Conservation (phyloP, 2,329 filamentous ascomycete species). For the Corynespora cassiicola region DNA sequence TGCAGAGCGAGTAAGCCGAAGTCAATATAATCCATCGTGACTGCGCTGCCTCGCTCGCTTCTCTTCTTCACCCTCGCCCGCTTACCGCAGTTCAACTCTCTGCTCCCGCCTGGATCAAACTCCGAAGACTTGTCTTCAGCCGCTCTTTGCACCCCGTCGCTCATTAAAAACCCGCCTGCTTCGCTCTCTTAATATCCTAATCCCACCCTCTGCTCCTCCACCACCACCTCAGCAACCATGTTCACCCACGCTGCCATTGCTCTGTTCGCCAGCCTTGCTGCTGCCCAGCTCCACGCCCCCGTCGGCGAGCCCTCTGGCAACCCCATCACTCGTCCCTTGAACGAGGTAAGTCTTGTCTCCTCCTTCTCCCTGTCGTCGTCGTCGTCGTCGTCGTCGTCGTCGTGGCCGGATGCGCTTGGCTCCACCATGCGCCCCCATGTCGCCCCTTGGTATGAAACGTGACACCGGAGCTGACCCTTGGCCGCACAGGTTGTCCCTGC, state of each 20-base stretch:
- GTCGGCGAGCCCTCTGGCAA: slow-evolving; percentile 55
- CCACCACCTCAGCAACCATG: slow-evolving; percentile 34
- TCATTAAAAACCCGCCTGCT: slow-evolving; percentile 22
- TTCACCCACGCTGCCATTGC: slow-evolving; percentile 49
- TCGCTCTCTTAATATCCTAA: slow-evolving; percentile 36
- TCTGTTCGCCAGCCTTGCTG: slow-evolving; percentile 60
- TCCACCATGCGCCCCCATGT: no score
- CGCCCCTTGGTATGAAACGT: no score
- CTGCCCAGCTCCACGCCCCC: slow-evolving; percentile 39
- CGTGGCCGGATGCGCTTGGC: no score
- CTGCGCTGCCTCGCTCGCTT: slow-evolving; percentile 16
- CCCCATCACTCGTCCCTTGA: slow-evolving; percentile 59
- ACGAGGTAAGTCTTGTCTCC: slow-evolving; percentile 49
- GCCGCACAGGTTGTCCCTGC: slow-evolving; percentile 59
- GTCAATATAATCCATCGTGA: slow-evolving; percentile 28
- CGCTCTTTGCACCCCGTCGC: slow-evolving; percentile 22
- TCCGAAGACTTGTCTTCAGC: slow-evolving; percentile 31
- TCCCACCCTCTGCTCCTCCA: slow-evolving; percentile 10
- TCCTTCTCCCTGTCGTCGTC: neutral
- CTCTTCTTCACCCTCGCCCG: slow-evolving; percentile 16
- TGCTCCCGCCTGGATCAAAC: slow-evolving; percentile 12
- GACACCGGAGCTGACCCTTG: slow-evolving; percentile 10
- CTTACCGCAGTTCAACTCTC: slow-evolving; percentile 4
- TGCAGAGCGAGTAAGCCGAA: neutral
- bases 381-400: no score